Conservation (phyloP, 768 basidiomycete genomes). For the Podaxis rugospora region DNA sequence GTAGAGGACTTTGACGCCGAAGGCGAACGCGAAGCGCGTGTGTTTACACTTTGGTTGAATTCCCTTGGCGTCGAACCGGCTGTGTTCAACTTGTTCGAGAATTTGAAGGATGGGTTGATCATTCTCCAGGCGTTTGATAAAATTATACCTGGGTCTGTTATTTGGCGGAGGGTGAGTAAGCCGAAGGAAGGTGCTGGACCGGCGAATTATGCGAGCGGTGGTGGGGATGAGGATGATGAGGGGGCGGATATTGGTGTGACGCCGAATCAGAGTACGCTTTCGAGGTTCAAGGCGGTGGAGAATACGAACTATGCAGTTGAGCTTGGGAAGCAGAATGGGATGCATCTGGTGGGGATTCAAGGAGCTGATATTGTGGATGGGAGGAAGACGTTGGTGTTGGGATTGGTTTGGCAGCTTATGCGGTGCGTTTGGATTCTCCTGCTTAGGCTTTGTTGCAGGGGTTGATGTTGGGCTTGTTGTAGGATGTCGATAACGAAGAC, state of each 20-base stretch:
- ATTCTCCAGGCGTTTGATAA: conserved; percentile 98
- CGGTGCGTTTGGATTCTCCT: conserved; percentile 39
- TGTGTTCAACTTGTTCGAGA: conserved; percentile 95
- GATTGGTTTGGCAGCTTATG: conserved; percentile 98
- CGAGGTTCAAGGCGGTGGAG: conserved; percentile 96
- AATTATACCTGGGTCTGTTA: conserved; percentile 85
- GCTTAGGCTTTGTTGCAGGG: background rate
- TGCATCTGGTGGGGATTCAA: conserved; percentile 97
- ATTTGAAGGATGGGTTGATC: conserved; percentile 86
- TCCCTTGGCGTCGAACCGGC: conserved; percentile 94
- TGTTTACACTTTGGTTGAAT: conserved; percentile 98
- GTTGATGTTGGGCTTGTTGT: background rate
- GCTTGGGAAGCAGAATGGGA: conserved; percentile 85
- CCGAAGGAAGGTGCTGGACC: conserved; percentile 64
- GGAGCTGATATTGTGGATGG: conserved; percentile 97
- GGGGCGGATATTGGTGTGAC: conserved; percentile 80
- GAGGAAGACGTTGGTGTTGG: conserved; percentile 87
- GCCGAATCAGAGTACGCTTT: conserved; percentile 79
- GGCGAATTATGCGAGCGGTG: conserved; percentile 33
- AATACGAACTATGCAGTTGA: conserved; percentile 97
- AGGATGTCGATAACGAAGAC: conserved; percentile 91
- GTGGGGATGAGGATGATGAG: conserved; percentile 52
- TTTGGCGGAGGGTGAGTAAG: conserved; percentile 96
- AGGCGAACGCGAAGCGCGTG: conserved; percentile 96
- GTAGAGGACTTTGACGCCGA: conserved; percentile 99